phyloP scores from a whole-genome alignment of 2,329 filamentous ascomycete genomes.

The Colletotrichum tanaceti region DNA sequence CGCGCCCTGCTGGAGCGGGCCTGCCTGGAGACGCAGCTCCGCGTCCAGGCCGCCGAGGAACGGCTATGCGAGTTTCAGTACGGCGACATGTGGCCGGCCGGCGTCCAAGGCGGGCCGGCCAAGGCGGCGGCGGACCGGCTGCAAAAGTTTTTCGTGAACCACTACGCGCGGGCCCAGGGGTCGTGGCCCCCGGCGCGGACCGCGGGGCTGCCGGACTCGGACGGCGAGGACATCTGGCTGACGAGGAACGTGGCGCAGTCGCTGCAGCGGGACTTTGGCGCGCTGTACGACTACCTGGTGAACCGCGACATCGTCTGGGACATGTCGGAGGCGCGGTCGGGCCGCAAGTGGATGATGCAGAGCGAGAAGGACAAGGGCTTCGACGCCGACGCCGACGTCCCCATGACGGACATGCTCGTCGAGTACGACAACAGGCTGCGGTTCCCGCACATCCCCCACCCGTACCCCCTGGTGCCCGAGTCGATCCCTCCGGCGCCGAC shows the following conservation, averaged over 20 bases:
- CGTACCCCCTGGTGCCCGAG: constrained; percentile 73
- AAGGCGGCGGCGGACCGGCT: constrained; percentile 69
- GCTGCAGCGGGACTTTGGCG: constrained; percentile 74
- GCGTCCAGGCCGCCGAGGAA: constrained; percentile 71
- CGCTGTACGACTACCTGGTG: constrained; percentile 77
- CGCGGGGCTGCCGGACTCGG: constrained; percentile 43
- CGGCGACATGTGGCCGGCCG: constrained; percentile 68
- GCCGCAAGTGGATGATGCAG: constrained; percentile 74
- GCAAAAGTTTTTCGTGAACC: constrained; percentile 68
- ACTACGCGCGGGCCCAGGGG: constrained; percentile 68
- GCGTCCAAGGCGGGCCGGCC: constrained; percentile 55
- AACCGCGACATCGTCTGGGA: constrained; percentile 76
- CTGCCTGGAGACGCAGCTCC: constrained; percentile 70
- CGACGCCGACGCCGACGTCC: constrained; percentile 66
- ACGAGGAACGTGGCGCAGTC: constrained; percentile 66
- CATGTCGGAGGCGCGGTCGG: constrained; percentile 68
- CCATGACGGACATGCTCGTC: constrained; percentile 74
- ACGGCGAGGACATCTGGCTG: constrained; percentile 66
- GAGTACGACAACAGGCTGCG: constrained; percentile 72
- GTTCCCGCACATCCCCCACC: constrained; percentile 75
- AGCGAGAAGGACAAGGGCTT: constrained; percentile 60
- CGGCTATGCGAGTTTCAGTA: constrained; percentile 71
- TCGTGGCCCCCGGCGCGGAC: constrained; percentile 64
- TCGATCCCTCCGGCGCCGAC: constrained; percentile 52
- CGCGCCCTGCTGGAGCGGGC: constrained; percentile 71